Conservation (phyloP, 495 filamentous ascomycete genomes). For the Penicilliopsis zonata region DNA sequence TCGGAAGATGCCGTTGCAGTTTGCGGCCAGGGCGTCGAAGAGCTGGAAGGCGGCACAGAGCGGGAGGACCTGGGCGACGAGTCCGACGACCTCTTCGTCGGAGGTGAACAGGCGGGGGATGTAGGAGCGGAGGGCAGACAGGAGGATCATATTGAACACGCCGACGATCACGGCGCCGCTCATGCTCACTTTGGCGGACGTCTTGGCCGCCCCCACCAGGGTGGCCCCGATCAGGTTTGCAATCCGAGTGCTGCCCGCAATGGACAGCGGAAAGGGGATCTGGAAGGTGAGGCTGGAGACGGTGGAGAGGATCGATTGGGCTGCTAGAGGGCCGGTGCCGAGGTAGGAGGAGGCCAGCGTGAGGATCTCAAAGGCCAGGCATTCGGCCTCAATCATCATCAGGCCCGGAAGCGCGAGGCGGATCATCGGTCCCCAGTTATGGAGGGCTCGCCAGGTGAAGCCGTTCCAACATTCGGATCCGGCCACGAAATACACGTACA, state of each 20-base stretch:
- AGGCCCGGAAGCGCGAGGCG: conserved; percentile 73
- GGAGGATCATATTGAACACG: conserved; percentile 58
- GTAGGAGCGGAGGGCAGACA: conserved; percentile 49
- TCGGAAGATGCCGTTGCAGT: conserved; percentile 71
- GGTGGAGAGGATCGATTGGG: conserved; percentile 54
- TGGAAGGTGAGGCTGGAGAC: conserved; percentile 50
- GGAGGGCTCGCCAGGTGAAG: conserved; percentile 52
- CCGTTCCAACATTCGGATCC: conserved; percentile 70
- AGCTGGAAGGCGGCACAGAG: conserved; percentile 79
- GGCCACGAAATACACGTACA: conserved; percentile 50
- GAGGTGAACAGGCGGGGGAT: conserved; percentile 72
- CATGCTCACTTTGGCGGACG: conserved; percentile 57
- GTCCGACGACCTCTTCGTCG: conserved; percentile 63
- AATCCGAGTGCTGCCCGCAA: conserved; percentile 51
- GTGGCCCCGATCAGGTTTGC: conserved; percentile 59
- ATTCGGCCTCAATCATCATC: conserved; percentile 88
- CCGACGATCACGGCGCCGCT: conserved; percentile 55
- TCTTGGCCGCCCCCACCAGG: conserved; percentile 57
- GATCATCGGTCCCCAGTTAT: conserved; percentile 84
- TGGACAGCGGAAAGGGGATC: conserved; percentile 53
- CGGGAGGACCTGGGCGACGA: conserved; percentile 64
- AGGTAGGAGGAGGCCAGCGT: conserved; percentile 62
- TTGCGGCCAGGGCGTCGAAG: conserved; percentile 67
- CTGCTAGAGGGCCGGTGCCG: conserved; percentile 55
- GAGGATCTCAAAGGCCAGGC: conserved; percentile 71